Percentiles rank a stretch among this genome's conserved stretches.
Evolutionary conservation across 2,329 filamentous ascomycete species (phyloP).

Genomic region (Bipolaris cookei): DNA sequence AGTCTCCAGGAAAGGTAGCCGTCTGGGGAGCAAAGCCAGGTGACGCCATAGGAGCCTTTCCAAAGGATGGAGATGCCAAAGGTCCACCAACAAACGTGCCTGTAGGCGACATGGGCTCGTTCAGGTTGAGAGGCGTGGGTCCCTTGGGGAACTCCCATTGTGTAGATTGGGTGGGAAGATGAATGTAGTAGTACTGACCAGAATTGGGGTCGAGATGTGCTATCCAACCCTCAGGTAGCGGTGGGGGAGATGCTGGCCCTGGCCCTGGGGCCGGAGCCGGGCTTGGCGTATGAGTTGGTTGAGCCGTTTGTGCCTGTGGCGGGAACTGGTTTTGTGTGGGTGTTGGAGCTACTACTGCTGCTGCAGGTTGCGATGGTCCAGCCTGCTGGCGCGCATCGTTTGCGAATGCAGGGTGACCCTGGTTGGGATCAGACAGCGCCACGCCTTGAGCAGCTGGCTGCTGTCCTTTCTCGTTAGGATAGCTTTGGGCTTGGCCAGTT

Average conservation of each 20-base stretch:
- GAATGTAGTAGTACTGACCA: conserved; percentile 98
- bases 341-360: conserved; percentile 38
- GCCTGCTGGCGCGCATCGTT: conserved; percentile 72
- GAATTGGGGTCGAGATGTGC: conserved; percentile 94
- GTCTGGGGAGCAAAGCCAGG: conserved; percentile 84
- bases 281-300: conserved; percentile 48
- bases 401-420: conserved; percentile 86
- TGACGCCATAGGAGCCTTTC: conserved; percentile 71
- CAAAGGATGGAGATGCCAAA: conserved; percentile 56
- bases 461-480: conserved; percentile 79
- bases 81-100: conserved; percentile 55
- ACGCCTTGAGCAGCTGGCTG: conserved; percentile 37
- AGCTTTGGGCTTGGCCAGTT: conserved; percentile 59
- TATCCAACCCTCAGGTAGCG: conserved; percentile 97
- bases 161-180: conserved; percentile 90
- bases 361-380: conserved; percentile 49
- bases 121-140: conserved; percentile 84
- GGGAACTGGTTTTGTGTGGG: conserved; percentile 38
- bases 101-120: conserved; percentile 83
- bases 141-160: conserved; percentile 99
- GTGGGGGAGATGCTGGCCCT: conserved; percentile 83
- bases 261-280: conserved; percentile 64
- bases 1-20: conserved; percentile 83
- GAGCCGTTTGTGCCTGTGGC: conserved; percentile 31
- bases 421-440: conserved; percentile 49